These are phyloP conservation scores for Pseudozyma flocculosa DNA, from an alignment of 1,284 basidiomycete species.

Conservation along the genomic window DNA sequence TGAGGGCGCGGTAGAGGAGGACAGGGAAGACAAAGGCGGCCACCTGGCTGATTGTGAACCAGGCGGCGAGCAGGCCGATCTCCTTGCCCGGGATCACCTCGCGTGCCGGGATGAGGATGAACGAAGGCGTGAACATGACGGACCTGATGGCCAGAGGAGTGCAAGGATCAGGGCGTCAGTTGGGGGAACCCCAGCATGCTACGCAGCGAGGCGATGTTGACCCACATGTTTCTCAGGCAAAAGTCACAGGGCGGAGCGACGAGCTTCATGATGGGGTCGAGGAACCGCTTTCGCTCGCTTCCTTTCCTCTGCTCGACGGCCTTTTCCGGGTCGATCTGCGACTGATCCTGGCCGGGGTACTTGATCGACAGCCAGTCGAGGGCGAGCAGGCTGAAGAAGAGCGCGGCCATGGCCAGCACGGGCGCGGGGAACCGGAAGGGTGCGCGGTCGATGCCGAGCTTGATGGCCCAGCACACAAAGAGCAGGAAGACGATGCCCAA, in stretches of 20 bases:
- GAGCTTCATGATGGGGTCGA: conserved; percentile 23
- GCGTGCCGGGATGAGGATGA: conserved; percentile 47
- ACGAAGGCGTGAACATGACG: conserved; percentile 48
- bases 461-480: conserved; percentile 31
- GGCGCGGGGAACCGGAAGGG: conserved; percentile 45
- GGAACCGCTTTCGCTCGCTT: conserved; percentile 7
- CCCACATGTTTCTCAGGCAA: conserved; percentile 43
- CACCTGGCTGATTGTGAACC: conserved; percentile 41
- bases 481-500: conserved; percentile 33
- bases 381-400: conserved; percentile 27
- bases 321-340: background rate
- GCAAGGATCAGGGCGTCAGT: too few relatives aligned
- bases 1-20: conserved; percentile 11
- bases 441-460: conserved; percentile 35
- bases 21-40: conserved; percentile 39
- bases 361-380: conserved; percentile 35
- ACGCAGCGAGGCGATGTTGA: too few relatives aligned
- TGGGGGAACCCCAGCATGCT: too few relatives aligned
- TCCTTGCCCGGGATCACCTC: conserved; percentile 42
- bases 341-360: conserved; percentile 11
- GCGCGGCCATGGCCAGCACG: conserved; percentile 37
- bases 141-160: too few relatives aligned
- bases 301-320: background rate
- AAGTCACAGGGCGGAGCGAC: conserved; percentile 50
- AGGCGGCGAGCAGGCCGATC: conserved; percentile 44